A percentile compares a stretch with the other conserved stretches of the same genome.
These are phyloP conservation scores for Saururus chinensis DNA, from an alignment of 164 flowering plant genomes.

Conservation along the genomic window DNA sequence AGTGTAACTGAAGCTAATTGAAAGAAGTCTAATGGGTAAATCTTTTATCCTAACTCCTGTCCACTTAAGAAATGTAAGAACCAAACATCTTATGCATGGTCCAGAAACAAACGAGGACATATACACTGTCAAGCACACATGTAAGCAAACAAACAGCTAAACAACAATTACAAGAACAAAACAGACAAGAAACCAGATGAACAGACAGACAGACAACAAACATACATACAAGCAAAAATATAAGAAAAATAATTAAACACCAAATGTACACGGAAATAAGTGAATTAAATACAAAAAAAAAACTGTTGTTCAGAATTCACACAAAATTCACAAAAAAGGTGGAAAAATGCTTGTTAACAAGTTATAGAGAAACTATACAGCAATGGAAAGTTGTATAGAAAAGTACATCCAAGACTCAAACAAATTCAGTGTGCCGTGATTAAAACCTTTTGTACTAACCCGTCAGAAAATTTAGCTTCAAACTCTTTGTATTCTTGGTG, in stretches of 20 bases:
- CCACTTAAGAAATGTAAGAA: no score
- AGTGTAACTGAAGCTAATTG: background rate
- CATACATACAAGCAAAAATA: no score
- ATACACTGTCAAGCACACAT: no score
- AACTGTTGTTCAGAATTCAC: no score
- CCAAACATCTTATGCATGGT: no score
- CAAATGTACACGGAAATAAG: no score
- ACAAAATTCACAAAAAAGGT: background rate
- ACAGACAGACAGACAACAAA: no score
- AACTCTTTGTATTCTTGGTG: slow-evolving; percentile 48
- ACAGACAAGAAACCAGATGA: no score
- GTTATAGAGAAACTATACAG: background rate
- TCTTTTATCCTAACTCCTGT: background rate
- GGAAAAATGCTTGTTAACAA: background rate
- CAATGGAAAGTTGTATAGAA: background rate
- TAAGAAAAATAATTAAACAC: no score
- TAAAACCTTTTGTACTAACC: slow-evolving; percentile 34
- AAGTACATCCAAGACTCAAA: background rate
- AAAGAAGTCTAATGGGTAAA: background rate
- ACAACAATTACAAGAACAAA: no score
- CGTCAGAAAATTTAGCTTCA: slow-evolving; percentile 64
- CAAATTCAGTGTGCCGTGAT: background rate
- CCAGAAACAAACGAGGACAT: background rate
- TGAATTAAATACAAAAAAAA: no score
- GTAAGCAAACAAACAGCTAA: no score